Percentiles rank a stretch among this genome's conserved stretches.
phyloP scores from a whole-genome alignment of 2,329 filamentous ascomycete species.

The Aspergillus aculeatus region DNA sequence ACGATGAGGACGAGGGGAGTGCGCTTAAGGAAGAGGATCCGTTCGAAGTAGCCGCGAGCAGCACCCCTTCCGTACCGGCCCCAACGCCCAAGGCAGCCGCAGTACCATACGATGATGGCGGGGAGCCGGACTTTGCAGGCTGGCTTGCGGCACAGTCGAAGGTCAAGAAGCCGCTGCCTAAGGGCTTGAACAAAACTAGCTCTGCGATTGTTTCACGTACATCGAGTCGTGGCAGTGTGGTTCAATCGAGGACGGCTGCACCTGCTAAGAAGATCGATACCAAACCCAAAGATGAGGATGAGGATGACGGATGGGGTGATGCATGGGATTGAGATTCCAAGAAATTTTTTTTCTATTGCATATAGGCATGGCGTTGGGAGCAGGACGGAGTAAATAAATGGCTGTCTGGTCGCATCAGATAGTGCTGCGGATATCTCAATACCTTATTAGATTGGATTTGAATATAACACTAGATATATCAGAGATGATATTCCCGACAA shows the following conservation, averaged over 20 bases:
- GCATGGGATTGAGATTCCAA: slow-evolving; percentile 45
- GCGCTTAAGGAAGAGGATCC: slow-evolving; percentile 47
- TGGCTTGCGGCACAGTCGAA: slow-evolving; percentile 86
- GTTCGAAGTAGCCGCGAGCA: slow-evolving; percentile 34
- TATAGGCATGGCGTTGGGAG: not conserved
- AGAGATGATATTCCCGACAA: not conserved
- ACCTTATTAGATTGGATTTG: too few species aligned
- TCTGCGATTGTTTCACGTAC: slow-evolving; percentile 40
- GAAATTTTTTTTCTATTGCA: not conserved
- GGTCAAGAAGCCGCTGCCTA: slow-evolving; percentile 76
- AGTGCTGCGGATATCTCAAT: not conserved
- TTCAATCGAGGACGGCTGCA: slow-evolving; percentile 50
- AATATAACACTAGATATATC: not conserved
- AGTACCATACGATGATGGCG: slow-evolving; percentile 72
- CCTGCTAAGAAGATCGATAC: slow-evolving; percentile 67
- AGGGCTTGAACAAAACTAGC: slow-evolving; percentile 69
- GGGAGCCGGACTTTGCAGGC: slow-evolving; percentile 91
- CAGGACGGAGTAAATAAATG: not conserved
- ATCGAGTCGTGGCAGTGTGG: slow-evolving; percentile 35
- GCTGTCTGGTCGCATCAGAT: not conserved
- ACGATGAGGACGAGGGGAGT: slow-evolving; percentile 56
- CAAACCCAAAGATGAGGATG: slow-evolving; percentile 53
- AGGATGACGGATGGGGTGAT: slow-evolving; percentile 50
- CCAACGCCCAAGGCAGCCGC: slow-evolving; percentile 34
- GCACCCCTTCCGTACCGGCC: slow-evolving; percentile 18